These are phyloP conservation scores for Leptographium procerum DNA, from an alignment of 2,329 filamentous ascomycete genomes.

Conservation along the genomic window DNA sequence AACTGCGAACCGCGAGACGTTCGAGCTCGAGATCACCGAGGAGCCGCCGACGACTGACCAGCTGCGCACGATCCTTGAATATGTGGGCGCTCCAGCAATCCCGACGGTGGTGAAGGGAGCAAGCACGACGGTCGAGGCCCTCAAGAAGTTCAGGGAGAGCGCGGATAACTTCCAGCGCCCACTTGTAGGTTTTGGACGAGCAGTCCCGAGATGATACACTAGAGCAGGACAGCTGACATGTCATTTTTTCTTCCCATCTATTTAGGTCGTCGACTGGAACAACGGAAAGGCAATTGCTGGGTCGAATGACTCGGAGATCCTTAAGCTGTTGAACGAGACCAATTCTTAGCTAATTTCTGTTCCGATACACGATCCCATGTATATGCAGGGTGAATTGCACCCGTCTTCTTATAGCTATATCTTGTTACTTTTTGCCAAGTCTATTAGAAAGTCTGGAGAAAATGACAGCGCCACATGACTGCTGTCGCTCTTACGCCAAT, in stretches of 20 bases:
- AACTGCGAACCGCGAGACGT: slow-evolving; percentile 47
- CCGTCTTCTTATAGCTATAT: background rate
- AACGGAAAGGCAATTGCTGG: slow-evolving; percentile 72
- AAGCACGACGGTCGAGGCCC: slow-evolving; percentile 59
- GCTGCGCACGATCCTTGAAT: slow-evolving; percentile 25
- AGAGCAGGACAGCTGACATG: background rate
- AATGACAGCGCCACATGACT: background rate
- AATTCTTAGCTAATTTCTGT: background rate
- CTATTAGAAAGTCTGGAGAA: background rate
- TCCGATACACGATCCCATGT: background rate
- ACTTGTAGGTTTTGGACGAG: slow-evolving; percentile 45
- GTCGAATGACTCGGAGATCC: slow-evolving; percentile 77
- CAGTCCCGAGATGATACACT: background rate
- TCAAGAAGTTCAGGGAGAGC: slow-evolving; percentile 66
- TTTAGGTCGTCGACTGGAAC: slow-evolving; percentile 75
- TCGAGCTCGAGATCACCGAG: slow-evolving; percentile 54
- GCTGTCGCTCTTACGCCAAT: background rate
- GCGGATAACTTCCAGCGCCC: slow-evolving; percentile 60
- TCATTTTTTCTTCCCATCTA: slow-evolving; percentile 13
- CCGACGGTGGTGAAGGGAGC: slow-evolving; percentile 61
- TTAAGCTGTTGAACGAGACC: slow-evolving; percentile 58
- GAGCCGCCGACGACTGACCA: slow-evolving; percentile 47
- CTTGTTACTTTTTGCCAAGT: background rate
- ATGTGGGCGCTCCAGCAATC: slow-evolving; percentile 51
- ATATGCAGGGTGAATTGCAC: background rate